These are phyloP conservation scores for Nymphaea thermarum DNA, from an alignment of 164 flowering plant genomes.

Conservation along the genomic window DNA sequence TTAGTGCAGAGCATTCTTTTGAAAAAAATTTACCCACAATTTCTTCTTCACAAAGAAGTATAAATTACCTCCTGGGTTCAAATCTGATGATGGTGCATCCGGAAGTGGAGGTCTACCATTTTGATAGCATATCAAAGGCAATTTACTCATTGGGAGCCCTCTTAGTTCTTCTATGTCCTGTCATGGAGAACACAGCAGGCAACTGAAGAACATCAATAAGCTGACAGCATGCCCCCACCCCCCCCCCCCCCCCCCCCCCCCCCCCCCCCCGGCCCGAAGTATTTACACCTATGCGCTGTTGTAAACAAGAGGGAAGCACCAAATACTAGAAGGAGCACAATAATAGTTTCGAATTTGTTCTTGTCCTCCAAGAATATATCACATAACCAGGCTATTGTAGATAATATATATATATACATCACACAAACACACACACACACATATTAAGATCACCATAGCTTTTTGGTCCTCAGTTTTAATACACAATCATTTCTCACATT, in stretches of 20 bases:
- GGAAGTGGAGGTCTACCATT: conserved; percentile 86
- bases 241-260: too few relatives aligned
- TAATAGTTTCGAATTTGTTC: too few relatives aligned
- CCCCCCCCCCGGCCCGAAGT: too few relatives aligned
- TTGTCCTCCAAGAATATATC: background rate
- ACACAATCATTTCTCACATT: too few relatives aligned
- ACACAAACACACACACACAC: too few relatives aligned
- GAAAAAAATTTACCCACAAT: too few relatives aligned
- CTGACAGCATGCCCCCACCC: background rate
- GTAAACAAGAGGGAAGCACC: background rate
- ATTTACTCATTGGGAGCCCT: conserved; percentile 21
- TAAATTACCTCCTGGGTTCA: conserved; percentile 31
- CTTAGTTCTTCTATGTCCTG: conserved; percentile 27
- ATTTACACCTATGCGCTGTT: background rate
- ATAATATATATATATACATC: too few relatives aligned
- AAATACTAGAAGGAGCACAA: background rate
- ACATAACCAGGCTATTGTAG: background rate
- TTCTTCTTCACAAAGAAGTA: background rate
- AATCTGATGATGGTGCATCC: conserved; percentile 33
- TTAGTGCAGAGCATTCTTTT: too few relatives aligned
- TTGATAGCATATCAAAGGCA: conserved; percentile 66
- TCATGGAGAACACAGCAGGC: conserved; percentile 2
- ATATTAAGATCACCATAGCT: too few relatives aligned
- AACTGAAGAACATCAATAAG: background rate
- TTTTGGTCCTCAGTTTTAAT: too few relatives aligned